Conservation (phyloP, 2,329 filamentous ascomycete species). For the Neurospora crassa region DNA sequence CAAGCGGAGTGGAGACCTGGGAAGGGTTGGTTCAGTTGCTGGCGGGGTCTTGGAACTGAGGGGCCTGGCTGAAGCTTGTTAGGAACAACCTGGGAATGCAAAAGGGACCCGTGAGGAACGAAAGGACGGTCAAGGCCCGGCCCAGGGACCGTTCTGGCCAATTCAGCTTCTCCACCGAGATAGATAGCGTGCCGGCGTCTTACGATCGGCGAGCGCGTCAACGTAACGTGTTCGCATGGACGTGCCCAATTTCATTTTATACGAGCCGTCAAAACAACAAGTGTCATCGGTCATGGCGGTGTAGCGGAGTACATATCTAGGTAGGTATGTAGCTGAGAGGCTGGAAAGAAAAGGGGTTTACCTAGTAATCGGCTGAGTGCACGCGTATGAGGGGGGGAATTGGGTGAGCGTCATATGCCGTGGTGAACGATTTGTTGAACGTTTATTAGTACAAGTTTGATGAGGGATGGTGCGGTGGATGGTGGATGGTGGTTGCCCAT, state of each 20-base stretch:
- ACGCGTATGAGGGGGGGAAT: neutral
- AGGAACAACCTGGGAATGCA: neutral
- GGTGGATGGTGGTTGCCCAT: neutral
- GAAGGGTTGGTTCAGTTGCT: neutral
- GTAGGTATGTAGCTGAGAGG: neutral
- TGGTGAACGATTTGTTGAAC: neutral
- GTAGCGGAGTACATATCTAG: neutral
- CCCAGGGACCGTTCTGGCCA: neutral
- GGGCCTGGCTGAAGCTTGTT: neutral
- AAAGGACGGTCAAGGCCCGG: neutral
- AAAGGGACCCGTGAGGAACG: neutral
- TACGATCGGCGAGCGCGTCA: neutral
- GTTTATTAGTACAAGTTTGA: neutral
- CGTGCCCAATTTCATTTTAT: neutral
- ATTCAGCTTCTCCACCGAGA: neutral
- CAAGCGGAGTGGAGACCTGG: neutral
- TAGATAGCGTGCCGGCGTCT: neutral
- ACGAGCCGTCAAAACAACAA: neutral
- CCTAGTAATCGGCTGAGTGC: neutral
- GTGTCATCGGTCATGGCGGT: neutral
- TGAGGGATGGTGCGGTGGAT: neutral
- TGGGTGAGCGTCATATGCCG: neutral
- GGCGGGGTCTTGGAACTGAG: too few species aligned
- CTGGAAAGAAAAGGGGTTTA: neutral
- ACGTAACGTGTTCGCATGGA: neutral